phyloP scores from a whole-genome alignment of 257 asterid species.

The Ligustrum vulgare region DNA sequence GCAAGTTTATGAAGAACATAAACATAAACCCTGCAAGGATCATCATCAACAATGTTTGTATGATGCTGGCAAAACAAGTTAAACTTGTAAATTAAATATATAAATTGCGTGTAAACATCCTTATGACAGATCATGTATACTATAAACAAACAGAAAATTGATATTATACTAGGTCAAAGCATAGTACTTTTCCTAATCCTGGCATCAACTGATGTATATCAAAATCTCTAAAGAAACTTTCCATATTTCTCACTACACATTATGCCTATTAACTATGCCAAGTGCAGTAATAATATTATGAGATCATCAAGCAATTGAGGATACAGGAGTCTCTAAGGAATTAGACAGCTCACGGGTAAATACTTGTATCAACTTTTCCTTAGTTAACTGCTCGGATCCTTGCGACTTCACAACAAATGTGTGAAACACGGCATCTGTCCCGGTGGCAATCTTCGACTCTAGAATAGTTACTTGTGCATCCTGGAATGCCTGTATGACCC shows the following conservation, averaged over 20 bases:
- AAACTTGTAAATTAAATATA: conserved; percentile 19
- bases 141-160: conserved; percentile 35
- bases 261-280: conserved; percentile 19
- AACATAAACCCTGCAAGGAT: not conserved
- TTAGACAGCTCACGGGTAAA: conserved; percentile 41
- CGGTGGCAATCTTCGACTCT: conserved; percentile 62
- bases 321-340: conserved; percentile 26
- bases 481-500: conserved; percentile 60
- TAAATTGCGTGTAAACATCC: conserved; percentile 26
- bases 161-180: conserved; percentile 34
- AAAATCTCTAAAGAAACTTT: conserved; percentile 37
- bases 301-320: conserved; percentile 30
- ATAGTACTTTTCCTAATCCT: conserved; percentile 29
- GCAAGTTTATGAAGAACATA: no score
- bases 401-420: conserved; percentile 71
- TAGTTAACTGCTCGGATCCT: conserved; percentile 62
- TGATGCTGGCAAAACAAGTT: not conserved
- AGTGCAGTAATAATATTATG: not conserved
- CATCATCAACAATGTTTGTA: not conserved
- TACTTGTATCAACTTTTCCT: conserved; percentile 71
- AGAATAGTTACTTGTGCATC: conserved; percentile 51
- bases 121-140: conserved; percentile 29
- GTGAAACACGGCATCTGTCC: conserved; percentile 59
- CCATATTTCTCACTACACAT: conserved; percentile 20
- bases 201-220: conserved; percentile 41